Percentiles rank a stretch among this genome's conserved stretches.
Evolutionary conservation across 2,329 filamentous ascomycete species (phyloP).

Genomic region (Fusarium staphyleae): DNA sequence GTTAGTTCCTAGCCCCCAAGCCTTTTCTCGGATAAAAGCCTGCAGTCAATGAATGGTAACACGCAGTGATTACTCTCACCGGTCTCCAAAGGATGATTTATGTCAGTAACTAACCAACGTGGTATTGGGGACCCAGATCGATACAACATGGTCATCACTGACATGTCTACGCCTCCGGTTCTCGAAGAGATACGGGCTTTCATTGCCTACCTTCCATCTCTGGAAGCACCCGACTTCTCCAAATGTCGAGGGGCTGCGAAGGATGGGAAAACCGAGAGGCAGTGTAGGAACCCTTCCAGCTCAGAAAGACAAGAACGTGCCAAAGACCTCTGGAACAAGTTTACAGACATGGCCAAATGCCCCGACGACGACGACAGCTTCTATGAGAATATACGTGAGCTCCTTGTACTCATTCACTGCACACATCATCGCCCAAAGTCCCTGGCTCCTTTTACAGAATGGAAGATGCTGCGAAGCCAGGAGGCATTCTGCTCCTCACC

Average conservation of each 20-base stretch:
- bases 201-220: too few relatives aligned
- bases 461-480: neutral
- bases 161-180: neutral
- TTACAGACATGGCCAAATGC: neutral
- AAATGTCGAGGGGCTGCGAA: neutral
- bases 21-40: constrained; percentile 1
- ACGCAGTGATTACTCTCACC: neutral
- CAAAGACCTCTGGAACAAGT: neutral
- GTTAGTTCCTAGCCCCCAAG: constrained; percentile 1
- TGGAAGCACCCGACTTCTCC: neutral
- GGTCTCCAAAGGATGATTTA: too few relatives aligned
- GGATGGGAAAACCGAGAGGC: too few relatives aligned
- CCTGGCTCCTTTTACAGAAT: neutral
- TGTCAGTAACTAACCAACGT: too few relatives aligned
- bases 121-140: neutral
- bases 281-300: neutral
- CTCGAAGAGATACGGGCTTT: neutral
- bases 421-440: rapidly evolving
- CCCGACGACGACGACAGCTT: neutral
- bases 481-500: neutral
- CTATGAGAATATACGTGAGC: neutral
- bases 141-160: constrained; percentile 4
- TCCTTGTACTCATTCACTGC: neutral
- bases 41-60: neutral
- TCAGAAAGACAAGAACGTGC: neutral